Evolutionary conservation across 805 yeast genomes (phyloP), one percentile per base, ranked within the genome.

Genomic region (Tetrapisispora iriomotensis): DNA sequence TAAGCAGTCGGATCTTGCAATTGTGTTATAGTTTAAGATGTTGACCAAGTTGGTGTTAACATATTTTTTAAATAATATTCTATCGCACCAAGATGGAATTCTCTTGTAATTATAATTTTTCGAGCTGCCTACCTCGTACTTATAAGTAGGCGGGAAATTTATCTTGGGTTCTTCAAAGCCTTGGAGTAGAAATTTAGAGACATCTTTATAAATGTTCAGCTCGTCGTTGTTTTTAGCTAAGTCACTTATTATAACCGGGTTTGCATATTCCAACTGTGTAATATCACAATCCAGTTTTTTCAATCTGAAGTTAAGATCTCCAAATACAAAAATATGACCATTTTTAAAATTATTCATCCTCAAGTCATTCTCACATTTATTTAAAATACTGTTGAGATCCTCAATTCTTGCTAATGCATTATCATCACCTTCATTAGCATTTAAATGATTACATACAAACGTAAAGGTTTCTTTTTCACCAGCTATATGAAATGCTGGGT

Each of bases 31-130:
- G 3, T 55, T 52, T 12, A 59, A 46, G 1, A 75, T 42, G 4
- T 42, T 26, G 59, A 66, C 38, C 2, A 36, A 31, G 37, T 43
- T 26, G 10, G 45, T 42, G 14, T 44, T 39, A 7, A 54, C 47
- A 42, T 78, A 74, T 1, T 66, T 54, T 40, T 72, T 71, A 50
- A 65, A 84, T 34, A 88, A 56, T 6, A 88, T 73, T 38, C 97
- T 62, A 56, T 88, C 97, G 60, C 96, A 87, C 94, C 95, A 88
- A 6, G 94, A 79, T 0, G 96, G 94, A 1, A 65, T 63, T 40
- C 96, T 66, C 47, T 76, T 78, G 2, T 56, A 30, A 43, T 74
- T 72, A 56, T 74, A 82, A 8, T 62, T 58, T n/a, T 70, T 67
- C 17, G 15, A 1, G 3, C 40, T 35, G 24, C 74, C 71, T 1